Evolutionary conservation across 768 basidiomycete genomes (phyloP).

Genomic region (Boletus insuetus): DNA sequence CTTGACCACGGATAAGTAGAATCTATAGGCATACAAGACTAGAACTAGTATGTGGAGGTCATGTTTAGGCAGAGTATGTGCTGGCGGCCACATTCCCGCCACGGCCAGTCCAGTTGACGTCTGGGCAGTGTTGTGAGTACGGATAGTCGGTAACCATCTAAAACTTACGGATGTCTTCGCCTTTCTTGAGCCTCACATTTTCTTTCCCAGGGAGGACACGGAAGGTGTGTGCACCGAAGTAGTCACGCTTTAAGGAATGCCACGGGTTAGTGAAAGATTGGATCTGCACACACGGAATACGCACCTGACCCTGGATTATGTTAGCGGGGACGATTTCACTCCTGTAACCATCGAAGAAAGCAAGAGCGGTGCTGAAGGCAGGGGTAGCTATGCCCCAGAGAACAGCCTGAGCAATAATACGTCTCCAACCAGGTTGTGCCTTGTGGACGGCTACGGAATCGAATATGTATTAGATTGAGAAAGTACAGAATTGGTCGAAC

Average conservation of each 20-base stretch:
- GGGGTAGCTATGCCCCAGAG: conserved; percentile 98
- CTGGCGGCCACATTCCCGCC: conserved; percentile 93
- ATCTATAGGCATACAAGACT: conserved; percentile 17
- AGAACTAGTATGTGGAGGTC: neutral
- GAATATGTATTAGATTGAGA: conserved; percentile 1
- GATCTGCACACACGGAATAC: conserved; percentile 9
- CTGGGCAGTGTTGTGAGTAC: conserved; percentile 36
- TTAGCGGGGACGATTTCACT: conserved; percentile 93
- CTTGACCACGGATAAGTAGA: conserved; percentile 6
- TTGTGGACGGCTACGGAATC: conserved; percentile 69
- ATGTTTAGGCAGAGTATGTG: conserved; percentile 66
- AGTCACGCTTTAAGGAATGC: conserved; percentile 70
- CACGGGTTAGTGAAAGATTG: neutral
- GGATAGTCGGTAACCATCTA: neutral
- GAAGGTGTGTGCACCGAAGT: conserved; percentile 99
- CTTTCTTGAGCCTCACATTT: conserved; percentile 74
- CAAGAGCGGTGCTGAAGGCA: conserved; percentile 95
- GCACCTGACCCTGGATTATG: conserved; percentile 88
- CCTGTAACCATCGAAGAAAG: conserved; percentile 99
- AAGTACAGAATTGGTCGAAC: neutral
- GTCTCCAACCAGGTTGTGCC: conserved; percentile 98
- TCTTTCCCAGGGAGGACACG: conserved; percentile 89
- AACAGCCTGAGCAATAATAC: conserved; percentile 91
- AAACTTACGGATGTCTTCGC: conserved; percentile 83
- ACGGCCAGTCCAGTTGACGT: conserved; percentile 98